phyloP scores from a whole-genome alignment of 2,329 filamentous ascomycete genomes.

The Fusarium secorum region DNA sequence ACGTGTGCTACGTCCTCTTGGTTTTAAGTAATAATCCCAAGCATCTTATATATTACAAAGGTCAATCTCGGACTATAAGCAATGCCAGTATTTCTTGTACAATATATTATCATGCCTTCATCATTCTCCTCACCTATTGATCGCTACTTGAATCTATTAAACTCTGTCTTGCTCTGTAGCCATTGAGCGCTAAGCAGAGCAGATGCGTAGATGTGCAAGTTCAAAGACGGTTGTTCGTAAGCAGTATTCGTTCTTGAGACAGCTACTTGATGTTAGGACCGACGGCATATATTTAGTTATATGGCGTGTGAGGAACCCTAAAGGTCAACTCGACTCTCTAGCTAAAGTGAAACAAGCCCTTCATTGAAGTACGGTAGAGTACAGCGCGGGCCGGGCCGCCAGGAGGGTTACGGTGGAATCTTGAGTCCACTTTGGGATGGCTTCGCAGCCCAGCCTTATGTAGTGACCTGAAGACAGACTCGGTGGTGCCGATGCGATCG shows the following conservation, averaged over 20 bases:
- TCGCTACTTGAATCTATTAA: neutral
- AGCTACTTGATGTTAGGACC: neutral
- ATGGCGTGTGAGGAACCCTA: neutral
- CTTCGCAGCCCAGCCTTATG: neutral
- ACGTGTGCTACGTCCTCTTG: rapidly evolving
- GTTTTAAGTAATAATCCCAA: rapidly evolving
- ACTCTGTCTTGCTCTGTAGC: too few species aligned
- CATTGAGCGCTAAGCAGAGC: neutral
- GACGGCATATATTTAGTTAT: neutral
- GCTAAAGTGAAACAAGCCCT: too few species aligned
- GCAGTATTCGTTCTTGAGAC: neutral
- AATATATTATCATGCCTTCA: too few species aligned
- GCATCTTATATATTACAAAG: too few species aligned
- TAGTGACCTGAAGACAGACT: neutral
- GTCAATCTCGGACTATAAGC: neutral
- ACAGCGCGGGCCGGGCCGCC: conserved; percentile 1
- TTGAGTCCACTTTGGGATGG: neutral
- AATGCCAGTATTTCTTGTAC: too few species aligned
- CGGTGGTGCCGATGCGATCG: neutral
- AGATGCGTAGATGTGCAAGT: neutral
- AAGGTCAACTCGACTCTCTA: too few species aligned
- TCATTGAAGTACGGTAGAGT: too few species aligned
- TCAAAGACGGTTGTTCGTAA: neutral
- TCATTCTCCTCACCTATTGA: too few species aligned
- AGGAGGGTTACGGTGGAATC: neutral